These are phyloP conservation scores for Lunasporangiospora selenospora DNA, from an alignment of 192 early-diverging fungal species.

Conservation along the genomic window DNA sequence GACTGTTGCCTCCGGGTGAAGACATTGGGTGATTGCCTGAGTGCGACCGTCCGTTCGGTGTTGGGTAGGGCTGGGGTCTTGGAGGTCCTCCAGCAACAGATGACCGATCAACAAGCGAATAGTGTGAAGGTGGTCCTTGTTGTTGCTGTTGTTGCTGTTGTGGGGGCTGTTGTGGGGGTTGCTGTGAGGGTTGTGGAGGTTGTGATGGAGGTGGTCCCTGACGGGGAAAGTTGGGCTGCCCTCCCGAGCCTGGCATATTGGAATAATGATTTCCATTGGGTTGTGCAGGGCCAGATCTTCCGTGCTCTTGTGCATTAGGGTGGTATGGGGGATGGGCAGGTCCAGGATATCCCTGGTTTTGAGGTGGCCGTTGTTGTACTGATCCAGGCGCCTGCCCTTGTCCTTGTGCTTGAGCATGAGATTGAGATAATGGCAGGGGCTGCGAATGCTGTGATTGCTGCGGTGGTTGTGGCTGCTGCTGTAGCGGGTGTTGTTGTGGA, in stretches of 20 bases:
- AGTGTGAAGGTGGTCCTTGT: background rate
- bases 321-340: no score
- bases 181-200: background rate
- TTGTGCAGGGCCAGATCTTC: no score
- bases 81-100: background rate
- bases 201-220: background rate
- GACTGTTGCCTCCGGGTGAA: background rate
- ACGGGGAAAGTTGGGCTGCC: no score
- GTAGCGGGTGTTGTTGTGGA: background rate
- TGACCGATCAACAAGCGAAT: background rate
- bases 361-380: no score
- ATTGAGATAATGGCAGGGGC: no score
- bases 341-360: no score
- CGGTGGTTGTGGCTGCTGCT: background rate
- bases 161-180: background rate
- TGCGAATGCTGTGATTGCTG: no score
- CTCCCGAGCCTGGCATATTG: no score
- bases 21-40: constrained; percentile 6
- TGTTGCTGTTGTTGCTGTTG: background rate
- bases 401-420: no score
- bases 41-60: background rate
- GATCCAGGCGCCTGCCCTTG: no score
- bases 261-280: no score
- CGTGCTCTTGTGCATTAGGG: no score
- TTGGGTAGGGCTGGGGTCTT: background rate